Evolutionary conservation across 2,329 filamentous ascomycete genomes (phyloP), one percentile per base, ranked within the genome.

Genomic region (Trichoderma brevicompactum): DNA sequence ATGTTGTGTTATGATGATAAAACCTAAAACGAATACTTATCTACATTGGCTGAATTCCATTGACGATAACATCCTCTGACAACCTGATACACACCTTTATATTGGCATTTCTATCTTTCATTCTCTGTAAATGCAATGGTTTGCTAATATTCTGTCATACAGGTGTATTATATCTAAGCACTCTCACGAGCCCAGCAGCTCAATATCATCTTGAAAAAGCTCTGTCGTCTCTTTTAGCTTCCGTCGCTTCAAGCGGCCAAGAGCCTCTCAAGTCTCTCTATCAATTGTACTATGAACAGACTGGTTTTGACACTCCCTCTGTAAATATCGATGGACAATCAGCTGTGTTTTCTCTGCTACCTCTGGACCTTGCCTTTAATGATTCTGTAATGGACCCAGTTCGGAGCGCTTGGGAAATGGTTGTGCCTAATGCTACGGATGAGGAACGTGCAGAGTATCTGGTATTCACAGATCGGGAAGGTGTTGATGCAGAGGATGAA

Each of bases 41-140:
- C 94, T 97, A 98, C 94, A 97, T 98, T 98, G 93, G 91, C 94
- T 94, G 94, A 96, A 90, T 81, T 81, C 78, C 85, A 85, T 81
- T 96, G 94, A 96, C 88, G 93, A 95, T 85, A 85, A 83, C 83
- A 83, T 83, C 86, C 87, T 93, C 90, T 94, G 89, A 94, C 89
- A 92, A 89, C 81, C 92, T 96, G 92, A 96, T 87, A 80, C 82
- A 80, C 79, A 74, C 69, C 65, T 19, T n/a, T 8, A 17, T 28
- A 44, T 46, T 46, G 28, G 40, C 59, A 46, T 55, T 69, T 59
- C 34, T 65, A 44, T 55, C 10, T 19, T 65, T 40, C 19, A 58
- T 19, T 12, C 48, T 40, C 3, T 38, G n/a, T 0, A 19, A 38
- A n/a, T 23, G 13, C 38, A 28, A 32, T 48, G 23, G 19, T 38